Conservation (phyloP, 2,329 filamentous ascomycete species). For the Fusarium burgessii region DNA sequence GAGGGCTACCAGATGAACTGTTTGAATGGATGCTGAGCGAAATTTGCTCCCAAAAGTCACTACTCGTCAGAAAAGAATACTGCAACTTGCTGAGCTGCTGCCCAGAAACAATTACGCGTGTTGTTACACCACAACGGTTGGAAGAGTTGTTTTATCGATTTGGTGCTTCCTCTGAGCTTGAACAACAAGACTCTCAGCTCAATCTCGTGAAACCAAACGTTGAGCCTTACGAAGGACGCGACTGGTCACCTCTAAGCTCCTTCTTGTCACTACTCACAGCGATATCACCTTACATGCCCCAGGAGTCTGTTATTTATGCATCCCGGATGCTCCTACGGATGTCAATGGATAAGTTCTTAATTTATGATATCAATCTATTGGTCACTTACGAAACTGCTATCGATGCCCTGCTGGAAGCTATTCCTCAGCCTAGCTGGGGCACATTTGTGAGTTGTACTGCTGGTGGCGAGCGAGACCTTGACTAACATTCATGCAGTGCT, state of each 20-base stretch:
- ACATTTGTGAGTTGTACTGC: slow-evolving; percentile 54
- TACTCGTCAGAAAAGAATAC: slow-evolving; percentile 71
- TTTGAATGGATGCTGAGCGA: slow-evolving; percentile 75
- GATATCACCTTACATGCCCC: slow-evolving; percentile 53
- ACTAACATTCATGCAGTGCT: slow-evolving; percentile 57
- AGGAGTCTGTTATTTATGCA: slow-evolving; percentile 53
- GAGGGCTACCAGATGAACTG: slow-evolving; percentile 70
- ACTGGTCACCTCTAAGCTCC: slow-evolving; percentile 60
- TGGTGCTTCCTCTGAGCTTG: slow-evolving; percentile 65
- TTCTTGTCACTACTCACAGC: slow-evolving; percentile 58
- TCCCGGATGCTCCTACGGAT: slow-evolving; percentile 65
- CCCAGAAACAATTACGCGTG: slow-evolving; percentile 56
- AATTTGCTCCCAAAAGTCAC: slow-evolving; percentile 66
- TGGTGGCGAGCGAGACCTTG: background rate
- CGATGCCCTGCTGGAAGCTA: slow-evolving; percentile 56
- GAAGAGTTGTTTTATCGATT: slow-evolving; percentile 68
- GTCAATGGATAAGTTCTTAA: slow-evolving; percentile 64
- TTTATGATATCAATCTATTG: slow-evolving; percentile 57
- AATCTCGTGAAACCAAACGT: slow-evolving; percentile 35
- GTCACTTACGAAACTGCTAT: slow-evolving; percentile 58
- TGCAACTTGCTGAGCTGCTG: slow-evolving; percentile 63
- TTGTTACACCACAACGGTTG: slow-evolving; percentile 60
- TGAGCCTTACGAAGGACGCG: slow-evolving; percentile 52
- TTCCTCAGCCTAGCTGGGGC: slow-evolving; percentile 55
- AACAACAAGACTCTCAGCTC: slow-evolving; percentile 42